These are phyloP conservation scores for Dothideomycetes sp. DNA, from an alignment of 2,329 filamentous ascomycete species.

Conservation along the genomic window DNA sequence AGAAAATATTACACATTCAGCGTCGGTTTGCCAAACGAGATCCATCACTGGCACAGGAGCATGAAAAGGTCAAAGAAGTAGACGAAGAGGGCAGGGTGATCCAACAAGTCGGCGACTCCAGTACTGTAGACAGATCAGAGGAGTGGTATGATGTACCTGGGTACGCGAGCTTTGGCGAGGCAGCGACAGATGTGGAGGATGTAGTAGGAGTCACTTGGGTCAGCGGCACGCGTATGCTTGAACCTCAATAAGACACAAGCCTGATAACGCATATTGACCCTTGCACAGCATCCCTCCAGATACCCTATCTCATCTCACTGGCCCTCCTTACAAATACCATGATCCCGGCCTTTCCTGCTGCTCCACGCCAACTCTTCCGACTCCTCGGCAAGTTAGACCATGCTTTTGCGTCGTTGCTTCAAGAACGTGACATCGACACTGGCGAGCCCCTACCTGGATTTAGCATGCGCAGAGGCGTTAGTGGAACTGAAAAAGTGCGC, in stretches of 20 bases:
- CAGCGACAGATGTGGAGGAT: constrained; percentile 62
- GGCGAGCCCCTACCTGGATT: constrained; percentile 60
- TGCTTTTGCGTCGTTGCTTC: constrained; percentile 67
- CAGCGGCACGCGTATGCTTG: constrained; percentile 68
- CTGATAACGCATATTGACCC: too few species aligned
- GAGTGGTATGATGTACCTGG: constrained; percentile 31
- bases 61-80: constrained; percentile 9
- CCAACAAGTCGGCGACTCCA: constrained; percentile 4
- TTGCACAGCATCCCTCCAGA: constrained; percentile 58
- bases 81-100: constrained; percentile 10
- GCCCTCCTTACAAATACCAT: constrained; percentile 63
- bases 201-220: constrained; percentile 77
- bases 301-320: constrained; percentile 71
- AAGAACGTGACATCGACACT: constrained; percentile 55
- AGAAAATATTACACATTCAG: constrained; percentile 38
- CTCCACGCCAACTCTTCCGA: constrained; percentile 56
- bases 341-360: constrained; percentile 59
- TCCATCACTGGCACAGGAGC: constrained; percentile 16
- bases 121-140: constrained; percentile 18
- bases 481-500: constrained; percentile 81
- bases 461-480: constrained; percentile 48
- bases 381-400: constrained; percentile 70
- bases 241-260: too few species aligned
- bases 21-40: constrained; percentile 41
- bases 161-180: constrained; percentile 55